Conservation (phyloP, 306 rosid genomes). For the Psophocarpus tetragonolobus region DNA sequence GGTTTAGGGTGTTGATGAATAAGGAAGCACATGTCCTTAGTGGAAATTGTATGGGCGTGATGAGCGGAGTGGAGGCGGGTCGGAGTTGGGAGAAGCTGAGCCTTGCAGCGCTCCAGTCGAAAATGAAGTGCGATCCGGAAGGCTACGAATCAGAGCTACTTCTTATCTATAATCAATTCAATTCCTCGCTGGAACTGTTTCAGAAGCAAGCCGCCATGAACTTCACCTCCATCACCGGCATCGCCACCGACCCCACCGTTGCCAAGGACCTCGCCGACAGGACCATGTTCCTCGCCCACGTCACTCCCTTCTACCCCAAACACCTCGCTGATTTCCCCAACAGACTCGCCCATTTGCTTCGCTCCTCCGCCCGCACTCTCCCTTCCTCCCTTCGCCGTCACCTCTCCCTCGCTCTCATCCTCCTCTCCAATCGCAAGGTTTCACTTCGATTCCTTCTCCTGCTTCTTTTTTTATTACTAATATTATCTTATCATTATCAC, state of each 20-base stretch:
- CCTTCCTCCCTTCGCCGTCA: constrained; percentile 65
- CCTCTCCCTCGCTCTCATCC: constrained; percentile 60
- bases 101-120: constrained; percentile 64
- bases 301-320: constrained; percentile 61
- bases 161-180: constrained; percentile 63
- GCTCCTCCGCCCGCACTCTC: constrained; percentile 51
- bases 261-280: constrained; percentile 79
- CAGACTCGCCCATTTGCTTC: constrained; percentile 62
- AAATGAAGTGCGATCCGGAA: constrained; percentile 88
- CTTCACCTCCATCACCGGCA: constrained; percentile 72
- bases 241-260: constrained; percentile 59
- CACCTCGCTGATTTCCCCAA: constrained; percentile 63
- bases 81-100: constrained; percentile 68
- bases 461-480: too few relatives aligned
- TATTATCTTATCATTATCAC: too few relatives aligned
- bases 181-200: constrained; percentile 70
- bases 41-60: too few relatives aligned
- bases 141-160: constrained; percentile 76
- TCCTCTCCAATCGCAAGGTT: constrained; percentile 69
- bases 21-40: too few relatives aligned
- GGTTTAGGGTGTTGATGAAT: too few relatives aligned
- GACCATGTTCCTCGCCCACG: constrained; percentile 72
- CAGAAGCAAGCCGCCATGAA: constrained; percentile 66
- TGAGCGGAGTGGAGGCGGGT: constrained; percentile 56
- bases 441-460: neutral